Evolutionary conservation across 192 early-diverging fungal species (phyloP).

Genomic region (Physocladia obscura): DNA sequence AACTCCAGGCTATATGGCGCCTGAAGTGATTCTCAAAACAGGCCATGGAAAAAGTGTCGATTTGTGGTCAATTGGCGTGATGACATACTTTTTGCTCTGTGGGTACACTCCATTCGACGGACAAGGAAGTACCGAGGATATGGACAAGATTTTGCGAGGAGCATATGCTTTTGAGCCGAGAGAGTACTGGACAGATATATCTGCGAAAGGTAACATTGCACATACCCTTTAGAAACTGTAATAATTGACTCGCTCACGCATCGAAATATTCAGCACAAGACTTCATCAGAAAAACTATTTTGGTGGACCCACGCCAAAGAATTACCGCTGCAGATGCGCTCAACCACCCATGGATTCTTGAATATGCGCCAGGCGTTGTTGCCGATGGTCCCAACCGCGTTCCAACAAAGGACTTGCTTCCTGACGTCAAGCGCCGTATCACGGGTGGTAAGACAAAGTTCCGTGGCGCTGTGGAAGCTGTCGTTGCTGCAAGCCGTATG

Average conservation of each 20-base stretch:
- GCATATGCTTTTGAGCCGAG: conserved; percentile 46
- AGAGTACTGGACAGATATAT: conserved; percentile 72
- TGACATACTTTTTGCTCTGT: conserved; percentile 79
- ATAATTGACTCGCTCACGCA: not conserved
- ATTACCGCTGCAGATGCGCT: conserved; percentile 80
- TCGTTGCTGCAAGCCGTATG: conserved; percentile 7
- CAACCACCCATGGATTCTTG: conserved; percentile 76
- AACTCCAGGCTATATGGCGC: conserved; percentile 63
- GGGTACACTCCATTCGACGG: conserved; percentile 63
- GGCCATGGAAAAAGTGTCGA: conserved; percentile 90
- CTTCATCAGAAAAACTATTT: conserved; percentile 69
- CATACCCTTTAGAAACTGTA: not conserved
- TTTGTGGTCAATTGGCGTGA: conserved; percentile 91
- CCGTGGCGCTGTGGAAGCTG: conserved; percentile 13
- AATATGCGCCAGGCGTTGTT: conserved; percentile 27
- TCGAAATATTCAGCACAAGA: conserved; percentile 61
- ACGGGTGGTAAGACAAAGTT: conserved; percentile 18
- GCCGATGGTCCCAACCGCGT: conserved; percentile 32
- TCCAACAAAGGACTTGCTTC: conserved; percentile 78
- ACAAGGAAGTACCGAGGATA: conserved; percentile 42
- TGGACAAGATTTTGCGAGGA: conserved; percentile 46
- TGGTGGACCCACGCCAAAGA: conserved; percentile 69
- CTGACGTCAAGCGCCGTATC: conserved; percentile 58
- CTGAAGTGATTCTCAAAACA: conserved; percentile 74
- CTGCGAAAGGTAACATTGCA: conserved; percentile 41